Evolutionary conservation across 768 basidiomycete genomes (phyloP).

Genomic region (Hebeloma cylindrosporum): DNA sequence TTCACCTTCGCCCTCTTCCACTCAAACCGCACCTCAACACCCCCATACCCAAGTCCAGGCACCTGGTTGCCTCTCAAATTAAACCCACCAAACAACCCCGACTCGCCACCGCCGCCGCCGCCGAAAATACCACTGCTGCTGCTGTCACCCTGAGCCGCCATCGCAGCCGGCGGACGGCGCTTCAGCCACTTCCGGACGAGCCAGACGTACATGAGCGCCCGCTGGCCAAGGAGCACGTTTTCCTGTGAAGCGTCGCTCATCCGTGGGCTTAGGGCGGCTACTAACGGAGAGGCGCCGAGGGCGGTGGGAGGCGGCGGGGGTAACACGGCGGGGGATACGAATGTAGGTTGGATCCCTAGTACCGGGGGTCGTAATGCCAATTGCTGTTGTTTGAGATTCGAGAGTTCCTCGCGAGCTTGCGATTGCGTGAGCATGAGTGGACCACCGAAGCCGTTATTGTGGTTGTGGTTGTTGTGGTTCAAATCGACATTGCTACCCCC

Average conservation of each 20-base stretch:
- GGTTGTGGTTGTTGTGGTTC: constrained; percentile 4
- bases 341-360: constrained; percentile 68
- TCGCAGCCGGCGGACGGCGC: constrained; percentile 37
- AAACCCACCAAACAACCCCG: constrained; percentile 32
- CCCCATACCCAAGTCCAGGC: too few relatives aligned
- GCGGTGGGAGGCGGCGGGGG: constrained; percentile 13
- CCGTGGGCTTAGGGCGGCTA: constrained; percentile 20
- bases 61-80: too few relatives aligned
- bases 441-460: not conserved
- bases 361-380: constrained; percentile 39
- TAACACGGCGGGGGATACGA: constrained; percentile 51
- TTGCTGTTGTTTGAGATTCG: constrained; percentile 27
- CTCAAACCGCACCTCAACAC: constrained; percentile 75
- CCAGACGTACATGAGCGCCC: constrained; percentile 72
- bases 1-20: constrained; percentile 68
- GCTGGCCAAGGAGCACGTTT: constrained; percentile 22
- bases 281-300: constrained; percentile 27
- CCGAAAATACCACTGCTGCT: too few relatives aligned
- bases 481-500: too few relatives aligned
- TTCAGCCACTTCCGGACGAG: constrained; percentile 76
- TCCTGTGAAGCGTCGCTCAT: constrained; percentile 22
- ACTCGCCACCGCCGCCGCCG: too few relatives aligned
- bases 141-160: too few relatives aligned
- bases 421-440: constrained; percentile 13
- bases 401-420: constrained; percentile 11